Conservation (phyloP, 2,329 filamentous ascomycete species). For the Phyllosticta paracitricarpa region DNA sequence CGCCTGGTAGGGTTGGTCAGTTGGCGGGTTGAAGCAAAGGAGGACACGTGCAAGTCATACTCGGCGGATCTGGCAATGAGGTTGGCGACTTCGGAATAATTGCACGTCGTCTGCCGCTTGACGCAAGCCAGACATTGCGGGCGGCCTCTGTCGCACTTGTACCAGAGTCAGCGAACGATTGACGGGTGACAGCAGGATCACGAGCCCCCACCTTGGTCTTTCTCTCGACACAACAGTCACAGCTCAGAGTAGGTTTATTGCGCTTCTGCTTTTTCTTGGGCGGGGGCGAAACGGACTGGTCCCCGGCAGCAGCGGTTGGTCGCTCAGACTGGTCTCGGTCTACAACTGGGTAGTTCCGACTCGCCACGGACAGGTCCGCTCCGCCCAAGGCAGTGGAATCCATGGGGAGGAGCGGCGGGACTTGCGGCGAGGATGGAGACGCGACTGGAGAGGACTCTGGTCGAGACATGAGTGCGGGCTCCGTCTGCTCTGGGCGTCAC, state of each 20-base stretch:
- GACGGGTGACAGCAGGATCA: not conserved
- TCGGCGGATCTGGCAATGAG: constrained; percentile 49
- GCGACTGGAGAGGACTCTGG: not conserved
- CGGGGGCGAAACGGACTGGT: not conserved
- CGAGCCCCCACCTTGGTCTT: constrained; percentile 59
- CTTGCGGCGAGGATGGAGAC: not conserved
- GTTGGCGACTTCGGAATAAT: constrained; percentile 67
- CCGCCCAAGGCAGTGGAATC: not conserved
- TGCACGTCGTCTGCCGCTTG: constrained; percentile 66
- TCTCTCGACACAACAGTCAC: constrained; percentile 68
- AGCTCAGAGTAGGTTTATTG: constrained; percentile 74
- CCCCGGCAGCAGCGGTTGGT: not conserved
- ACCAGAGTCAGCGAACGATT: not conserved
- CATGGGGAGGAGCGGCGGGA: not conserved
- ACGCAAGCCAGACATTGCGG: constrained; percentile 51
- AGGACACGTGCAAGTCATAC: constrained; percentile 36
- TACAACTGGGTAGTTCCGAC: not conserved
- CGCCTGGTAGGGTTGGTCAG: constrained; percentile 10
- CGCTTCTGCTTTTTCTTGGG: constrained; percentile 62
- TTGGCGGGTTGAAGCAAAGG: constrained; percentile 1
- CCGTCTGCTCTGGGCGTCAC: not conserved
- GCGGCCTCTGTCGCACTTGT: constrained; percentile 62
- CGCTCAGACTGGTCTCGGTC: not conserved
- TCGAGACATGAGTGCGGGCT: not conserved
- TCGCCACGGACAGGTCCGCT: not conserved